Evolutionary conservation across 768 basidiomycete species (phyloP), one percentile per base, ranked within the genome.

Genomic region (Mycena chlorophos): DNA sequence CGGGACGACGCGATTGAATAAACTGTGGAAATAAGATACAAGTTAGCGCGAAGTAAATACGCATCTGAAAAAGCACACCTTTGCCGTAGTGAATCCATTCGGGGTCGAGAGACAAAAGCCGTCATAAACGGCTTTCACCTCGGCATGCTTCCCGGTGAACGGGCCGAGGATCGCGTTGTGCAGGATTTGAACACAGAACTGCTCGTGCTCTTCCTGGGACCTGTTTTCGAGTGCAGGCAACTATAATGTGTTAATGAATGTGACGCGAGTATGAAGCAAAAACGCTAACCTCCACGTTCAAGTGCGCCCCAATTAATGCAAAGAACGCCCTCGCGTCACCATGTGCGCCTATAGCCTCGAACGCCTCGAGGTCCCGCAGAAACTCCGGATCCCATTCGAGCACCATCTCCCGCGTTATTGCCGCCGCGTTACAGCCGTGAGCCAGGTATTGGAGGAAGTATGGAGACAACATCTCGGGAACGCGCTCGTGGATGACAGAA

Each of bases 331-430:
- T 16, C 3, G 49, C 23, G 12, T 55, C 16, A 20, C 48, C 54
- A 26, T 17, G 16, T 14, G 34, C 31, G 5, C 46, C 54, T 2
- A 19, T 27, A 3, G 19, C n/a, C 8, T 12, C 6, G 40, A 50
- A 52, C 1, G 1, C 4, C 19, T 57, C 50, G 6, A 57, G 50
- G 0, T 26, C 6, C 0, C 19, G 26, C 3, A 19, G 20, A n/a
- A 61, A 56, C 16, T 50, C 49, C 0, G 60, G 56, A 39, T 54
- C 37, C 60, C 60, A 61, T 31, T 61, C 60, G 1, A 27, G 28
- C 16, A 61, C 29, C 14, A 54, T 49, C 0, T 30, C 39, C 5
- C 31, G 45, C 26, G 25, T 30, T 3, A 61, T 30, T 3, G 56
- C 51, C 1, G 23, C 5, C 2, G 55, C 28, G 27, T 61, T 42